phyloP scores from a whole-genome alignment of 441 rosid genomes.

The Erodium moschatum region DNA sequence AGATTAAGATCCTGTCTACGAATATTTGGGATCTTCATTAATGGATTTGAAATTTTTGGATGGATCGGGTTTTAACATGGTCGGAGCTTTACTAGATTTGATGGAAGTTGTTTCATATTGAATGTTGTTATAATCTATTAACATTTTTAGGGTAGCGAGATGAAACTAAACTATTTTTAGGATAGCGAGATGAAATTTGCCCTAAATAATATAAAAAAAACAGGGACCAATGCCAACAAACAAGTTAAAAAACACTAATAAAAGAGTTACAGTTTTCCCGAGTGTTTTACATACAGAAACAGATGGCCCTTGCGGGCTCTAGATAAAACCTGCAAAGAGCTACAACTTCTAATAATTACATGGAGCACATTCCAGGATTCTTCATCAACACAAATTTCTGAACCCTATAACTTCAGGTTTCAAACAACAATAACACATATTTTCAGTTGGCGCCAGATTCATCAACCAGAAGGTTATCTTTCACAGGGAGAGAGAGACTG shows the following conservation, averaged over 20 bases:
- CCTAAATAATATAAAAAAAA: too few relatives aligned
- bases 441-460: background rate
- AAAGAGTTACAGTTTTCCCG: background rate
- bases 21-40: too few relatives aligned
- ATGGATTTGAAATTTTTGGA: too few relatives aligned
- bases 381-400: slow-evolving; percentile 53
- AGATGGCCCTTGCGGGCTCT: background rate
- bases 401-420: slow-evolving; percentile 32
- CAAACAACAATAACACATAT: slow-evolving; percentile 15
- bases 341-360: slow-evolving; percentile 26
- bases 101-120: too few relatives aligned
- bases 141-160: too few relatives aligned
- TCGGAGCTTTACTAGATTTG: too few relatives aligned
- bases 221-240: too few relatives aligned
- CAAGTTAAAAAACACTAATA: background rate
- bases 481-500: slow-evolving; percentile 7
- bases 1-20: too few relatives aligned
- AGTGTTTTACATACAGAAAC: slow-evolving; percentile 1
- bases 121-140: too few relatives aligned
- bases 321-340: slow-evolving; percentile 9
- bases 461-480: slow-evolving; percentile 7
- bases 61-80: too few relatives aligned
- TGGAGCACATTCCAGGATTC: slow-evolving; percentile 34
- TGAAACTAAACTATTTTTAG: too few relatives aligned
- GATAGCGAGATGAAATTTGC: too few relatives aligned